phyloP scores from a whole-genome alignment of 257 asterid genomes.

The Coffea canephora region DNA sequence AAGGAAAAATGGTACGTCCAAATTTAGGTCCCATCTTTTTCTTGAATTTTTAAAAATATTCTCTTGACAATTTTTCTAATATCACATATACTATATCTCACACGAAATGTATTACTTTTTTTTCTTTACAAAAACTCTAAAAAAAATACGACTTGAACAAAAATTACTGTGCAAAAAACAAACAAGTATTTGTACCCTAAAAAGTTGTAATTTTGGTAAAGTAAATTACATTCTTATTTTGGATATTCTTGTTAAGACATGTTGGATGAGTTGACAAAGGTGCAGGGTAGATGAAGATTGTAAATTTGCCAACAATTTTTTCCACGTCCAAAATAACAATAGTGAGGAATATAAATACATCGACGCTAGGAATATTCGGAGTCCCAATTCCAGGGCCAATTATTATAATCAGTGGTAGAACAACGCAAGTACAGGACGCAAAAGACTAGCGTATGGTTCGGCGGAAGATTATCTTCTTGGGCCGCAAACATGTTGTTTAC shows the following conservation, averaged over 20 bases:
- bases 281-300: background rate
- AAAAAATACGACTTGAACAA: too few relatives aligned
- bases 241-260: too few relatives aligned
- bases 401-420: background rate
- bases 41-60: too few relatives aligned
- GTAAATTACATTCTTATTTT: too few relatives aligned
- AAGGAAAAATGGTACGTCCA: background rate
- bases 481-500: background rate
- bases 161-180: too few relatives aligned
- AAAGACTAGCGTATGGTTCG: background rate
- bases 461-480: background rate
- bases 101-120: too few relatives aligned
- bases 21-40: too few relatives aligned
- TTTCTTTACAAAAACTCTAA: too few relatives aligned
- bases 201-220: background rate
- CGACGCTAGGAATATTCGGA: background rate
- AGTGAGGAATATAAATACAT: background rate
- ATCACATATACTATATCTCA: too few relatives aligned
- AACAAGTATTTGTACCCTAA: background rate
- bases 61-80: too few relatives aligned
- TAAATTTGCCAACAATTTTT: background rate
- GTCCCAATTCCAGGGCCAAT: background rate
- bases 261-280: too few relatives aligned
- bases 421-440: background rate
- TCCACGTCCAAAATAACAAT: background rate